Evolutionary conservation across 345 rosid genomes (phyloP).

Genomic region (Toxicodendron radicans): DNA sequence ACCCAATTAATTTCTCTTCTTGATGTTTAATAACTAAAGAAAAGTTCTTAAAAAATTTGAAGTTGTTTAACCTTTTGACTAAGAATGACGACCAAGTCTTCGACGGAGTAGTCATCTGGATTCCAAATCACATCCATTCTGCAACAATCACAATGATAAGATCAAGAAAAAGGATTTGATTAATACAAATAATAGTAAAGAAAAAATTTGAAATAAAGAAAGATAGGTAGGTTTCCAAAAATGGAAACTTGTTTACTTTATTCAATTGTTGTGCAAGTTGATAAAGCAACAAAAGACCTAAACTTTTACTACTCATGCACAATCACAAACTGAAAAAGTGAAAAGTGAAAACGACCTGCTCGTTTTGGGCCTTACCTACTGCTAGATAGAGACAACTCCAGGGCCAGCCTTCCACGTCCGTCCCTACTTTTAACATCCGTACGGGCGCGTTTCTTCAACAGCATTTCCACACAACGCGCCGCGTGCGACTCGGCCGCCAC

Average conservation of each 20-base stretch:
- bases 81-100: constrained; percentile 55
- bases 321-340: constrained; percentile 5
- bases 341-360: constrained; percentile 31
- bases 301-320: constrained; percentile 13
- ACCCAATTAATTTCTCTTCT: not conserved
- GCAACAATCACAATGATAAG: constrained; percentile 11
- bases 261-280: not conserved
- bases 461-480: constrained; percentile 62
- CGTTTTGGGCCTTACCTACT: constrained; percentile 46
- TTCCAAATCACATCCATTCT: constrained; percentile 67
- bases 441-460: constrained; percentile 71
- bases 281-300: not conserved
- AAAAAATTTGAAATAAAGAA: constrained; percentile 16
- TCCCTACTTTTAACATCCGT: constrained; percentile 63
- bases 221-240: constrained; percentile 24
- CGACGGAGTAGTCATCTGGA: constrained; percentile 49
- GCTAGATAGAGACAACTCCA: constrained; percentile 58
- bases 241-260: constrained; percentile 18
- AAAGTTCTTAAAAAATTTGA: too few relatives aligned
- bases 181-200: not conserved
- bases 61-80: constrained; percentile 49
- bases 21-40: too few relatives aligned
- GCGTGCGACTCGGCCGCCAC: constrained; percentile 61
- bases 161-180: not conserved
- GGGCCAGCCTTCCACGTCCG: constrained; percentile 55